These are phyloP conservation scores for Leucosporidium creatinivorum DNA, from an alignment of 768 basidiomycete genomes.

Conservation along the genomic window DNA sequence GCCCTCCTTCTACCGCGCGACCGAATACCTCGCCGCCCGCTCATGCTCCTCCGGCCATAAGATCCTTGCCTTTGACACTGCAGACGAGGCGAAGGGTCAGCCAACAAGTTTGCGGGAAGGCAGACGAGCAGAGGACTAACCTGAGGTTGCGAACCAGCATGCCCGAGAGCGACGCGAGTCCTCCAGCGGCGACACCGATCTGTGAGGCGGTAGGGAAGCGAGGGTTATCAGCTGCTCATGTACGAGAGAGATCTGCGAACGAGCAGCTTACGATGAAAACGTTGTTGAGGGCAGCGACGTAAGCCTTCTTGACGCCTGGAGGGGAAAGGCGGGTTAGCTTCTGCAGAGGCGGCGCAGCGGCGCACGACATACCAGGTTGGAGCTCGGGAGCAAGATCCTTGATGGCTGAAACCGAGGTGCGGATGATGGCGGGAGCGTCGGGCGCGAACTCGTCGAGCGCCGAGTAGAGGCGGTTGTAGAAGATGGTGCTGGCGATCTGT, in stretches of 20 bases:
- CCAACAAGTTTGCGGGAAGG: too few relatives aligned
- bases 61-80: slow-evolving; percentile 23
- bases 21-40: background rate
- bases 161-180: background rate
- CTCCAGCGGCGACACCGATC: background rate
- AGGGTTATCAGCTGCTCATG: slow-evolving; percentile 32
- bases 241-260: background rate
- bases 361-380: background rate
- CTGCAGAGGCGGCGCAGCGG: too few relatives aligned
- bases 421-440: slow-evolving; percentile 37
- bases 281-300: slow-evolving; percentile 28
- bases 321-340: too few relatives aligned
- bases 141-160: background rate
- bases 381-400: slow-evolving; percentile 36
- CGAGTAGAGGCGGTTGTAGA: slow-evolving; percentile 33
- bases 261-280: slow-evolving; percentile 42
- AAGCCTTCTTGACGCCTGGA: slow-evolving; percentile 30
- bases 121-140: too few relatives aligned
- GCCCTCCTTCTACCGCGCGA: too few relatives aligned
- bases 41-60: slow-evolving; percentile 14
- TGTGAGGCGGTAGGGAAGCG: slow-evolving; percentile 2
- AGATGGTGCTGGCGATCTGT: slow-evolving; percentile 12
- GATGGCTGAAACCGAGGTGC: slow-evolving; percentile 37
- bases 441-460: slow-evolving; percentile 23
- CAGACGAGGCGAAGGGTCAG: background rate